A percentile compares a stretch with the other conserved stretches of the same genome.
Conservation (phyloP, 805 yeast species). For the Scheffersomyces amazonensis region DNA sequence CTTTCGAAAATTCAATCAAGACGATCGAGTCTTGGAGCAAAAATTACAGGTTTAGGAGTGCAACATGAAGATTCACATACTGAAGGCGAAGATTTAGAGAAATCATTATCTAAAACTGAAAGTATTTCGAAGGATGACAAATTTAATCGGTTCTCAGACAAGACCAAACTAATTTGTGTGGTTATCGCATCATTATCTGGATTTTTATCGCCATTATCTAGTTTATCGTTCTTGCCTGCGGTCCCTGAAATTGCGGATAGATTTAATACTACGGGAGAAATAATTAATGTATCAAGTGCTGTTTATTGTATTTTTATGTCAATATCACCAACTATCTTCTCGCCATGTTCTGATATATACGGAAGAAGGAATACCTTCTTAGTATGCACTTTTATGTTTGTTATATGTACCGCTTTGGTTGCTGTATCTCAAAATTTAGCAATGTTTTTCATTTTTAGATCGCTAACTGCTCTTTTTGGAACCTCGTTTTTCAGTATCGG, state of each 20-base stretch:
- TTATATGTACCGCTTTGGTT: slow-evolving; percentile 20
- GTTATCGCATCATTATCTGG: slow-evolving; percentile 21
- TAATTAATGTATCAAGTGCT: slow-evolving; percentile 50
- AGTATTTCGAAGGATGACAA: slow-evolving; percentile 6
- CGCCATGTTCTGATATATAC: slow-evolving; percentile 52
- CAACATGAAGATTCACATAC: neutral
- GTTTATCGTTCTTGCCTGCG: slow-evolving; percentile 50
- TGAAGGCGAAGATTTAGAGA: slow-evolving; percentile 2
- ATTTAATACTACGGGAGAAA: slow-evolving; percentile 44
- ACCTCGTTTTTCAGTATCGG: slow-evolving; percentile 55
- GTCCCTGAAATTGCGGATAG: slow-evolving; percentile 45
- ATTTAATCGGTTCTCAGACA: slow-evolving; percentile 10
- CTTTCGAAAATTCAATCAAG: slow-evolving; percentile 18
- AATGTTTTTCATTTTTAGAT: slow-evolving; percentile 53
- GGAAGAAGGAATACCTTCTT: slow-evolving; percentile 48
- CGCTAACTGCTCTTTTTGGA: slow-evolving; percentile 50
- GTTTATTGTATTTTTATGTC: slow-evolving; percentile 52
- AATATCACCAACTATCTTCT: slow-evolving; percentile 46
- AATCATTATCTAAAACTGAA: neutral
- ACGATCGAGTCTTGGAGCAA: slow-evolving; percentile 4
- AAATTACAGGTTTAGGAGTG: neutral
- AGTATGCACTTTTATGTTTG: slow-evolving; percentile 33
- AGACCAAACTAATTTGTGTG: slow-evolving; percentile 12
- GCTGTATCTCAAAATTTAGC: slow-evolving; percentile 51
- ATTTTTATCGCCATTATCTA: slow-evolving; percentile 43